Conservation (phyloP, 352 stramenopile genomes). For the Phytophthora colocasiae region DNA sequence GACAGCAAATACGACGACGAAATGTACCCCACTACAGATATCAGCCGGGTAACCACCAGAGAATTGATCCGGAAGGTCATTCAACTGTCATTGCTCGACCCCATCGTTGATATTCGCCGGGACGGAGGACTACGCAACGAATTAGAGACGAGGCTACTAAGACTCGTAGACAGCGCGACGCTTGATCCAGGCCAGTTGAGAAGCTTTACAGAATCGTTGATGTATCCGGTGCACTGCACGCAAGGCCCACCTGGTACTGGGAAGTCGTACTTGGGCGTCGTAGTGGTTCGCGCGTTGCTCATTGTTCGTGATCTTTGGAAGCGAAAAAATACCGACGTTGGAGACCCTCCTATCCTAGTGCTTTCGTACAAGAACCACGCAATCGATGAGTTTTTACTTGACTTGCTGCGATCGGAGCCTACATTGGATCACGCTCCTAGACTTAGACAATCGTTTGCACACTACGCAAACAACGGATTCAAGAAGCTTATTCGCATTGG, state of each 20-base stretch:
- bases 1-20: neutral
- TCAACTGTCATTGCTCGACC: slow-evolving; percentile 63
- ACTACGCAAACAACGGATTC: slow-evolving; percentile 37
- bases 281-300: slow-evolving; percentile 84
- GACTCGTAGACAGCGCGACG: slow-evolving; percentile 59
- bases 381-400: slow-evolving; percentile 86
- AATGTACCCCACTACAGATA: neutral
- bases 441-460: slow-evolving; percentile 24
- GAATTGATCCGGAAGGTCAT: slow-evolving; percentile 57
- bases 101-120: slow-evolving; percentile 83
- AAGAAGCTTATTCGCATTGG: slow-evolving; percentile 71
- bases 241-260: slow-evolving; percentile 90
- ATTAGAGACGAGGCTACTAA: slow-evolving; percentile 47
- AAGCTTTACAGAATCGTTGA: slow-evolving; percentile 77
- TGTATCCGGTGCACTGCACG: slow-evolving; percentile 84
- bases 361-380: slow-evolving; percentile 92
- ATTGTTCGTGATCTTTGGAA: slow-evolving; percentile 82
- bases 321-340: slow-evolving; percentile 62
- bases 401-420: slow-evolving; percentile 69
- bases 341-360: slow-evolving; percentile 79
- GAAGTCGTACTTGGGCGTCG: slow-evolving; percentile 91
- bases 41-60: neutral
- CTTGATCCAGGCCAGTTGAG: slow-evolving; percentile 77
- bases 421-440: slow-evolving; percentile 33
- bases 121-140: slow-evolving; percentile 44